Evolutionary conservation across 1,139 yeast species (phyloP), one percentile per base, ranked within the genome.

Genomic region (Blastobotrys buckinghamii): DNA sequence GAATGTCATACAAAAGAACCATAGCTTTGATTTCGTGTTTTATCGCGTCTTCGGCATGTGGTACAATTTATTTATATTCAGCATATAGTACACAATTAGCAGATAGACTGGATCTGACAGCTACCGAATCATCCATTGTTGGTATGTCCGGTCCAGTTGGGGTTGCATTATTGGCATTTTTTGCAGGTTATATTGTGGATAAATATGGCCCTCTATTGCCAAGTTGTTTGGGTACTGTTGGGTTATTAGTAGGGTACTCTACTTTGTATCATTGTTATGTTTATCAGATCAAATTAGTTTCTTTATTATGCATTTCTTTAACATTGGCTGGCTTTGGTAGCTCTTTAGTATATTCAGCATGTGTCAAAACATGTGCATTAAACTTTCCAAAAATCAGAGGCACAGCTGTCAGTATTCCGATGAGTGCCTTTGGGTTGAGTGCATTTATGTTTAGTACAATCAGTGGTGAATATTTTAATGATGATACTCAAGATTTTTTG

Each of bases 71-170:
- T 60, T 68, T 79, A 43, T 79, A 77, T 60, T 76, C 81, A 20
- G 79, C 81, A 2, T 79, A 78, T 58, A 76, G 81, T 47, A 82
- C 84, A 3, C 84, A 79, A 57, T 69, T 79, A 50, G 84, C 84
- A 5, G 70, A 66, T 46, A 69, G 70, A 43, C 67, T 80, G 42
- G 68, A 68, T 26, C 73, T 79, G 50, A 63, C 78, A 1, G 84
- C 79, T 8, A 73, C 82, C 0, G 76, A 79, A 53, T 66, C 79
- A 16, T 75, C 81, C 13, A 63, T 72, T 16, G 73, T 79, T 8
- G 83, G 83, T 1, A 67, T 78, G 51, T 66, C 74, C 48, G 84
- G 84, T 2, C 76, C 79, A 10, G 60, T 78, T 17, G 84, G 84
- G 2, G 72, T 77, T 30, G 79, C 82, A n/a, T 53, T 77, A 19